phyloP scores from a whole-genome alignment of 139 green algal genomes.

The Closterium sp. region DNA sequence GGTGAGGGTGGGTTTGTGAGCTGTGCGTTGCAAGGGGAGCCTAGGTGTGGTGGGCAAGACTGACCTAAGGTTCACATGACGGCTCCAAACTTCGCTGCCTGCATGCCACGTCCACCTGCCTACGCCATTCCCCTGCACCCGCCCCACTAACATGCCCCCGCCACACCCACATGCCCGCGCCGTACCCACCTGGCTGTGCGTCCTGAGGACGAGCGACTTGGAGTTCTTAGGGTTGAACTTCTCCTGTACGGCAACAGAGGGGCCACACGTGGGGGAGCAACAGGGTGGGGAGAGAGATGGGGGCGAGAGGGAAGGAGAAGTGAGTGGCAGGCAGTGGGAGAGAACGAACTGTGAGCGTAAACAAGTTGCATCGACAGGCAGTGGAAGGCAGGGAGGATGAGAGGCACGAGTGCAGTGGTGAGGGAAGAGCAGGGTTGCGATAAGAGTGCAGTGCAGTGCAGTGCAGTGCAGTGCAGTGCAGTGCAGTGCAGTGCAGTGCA shows the following conservation, averaged over 20 bases:
- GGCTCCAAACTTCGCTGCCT: no score
- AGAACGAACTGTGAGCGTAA: background rate
- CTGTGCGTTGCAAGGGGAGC: no score
- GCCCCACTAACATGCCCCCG: no score
- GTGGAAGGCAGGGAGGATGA: background rate
- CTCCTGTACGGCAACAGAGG: background rate
- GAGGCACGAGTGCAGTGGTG: background rate
- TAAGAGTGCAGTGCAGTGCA: no score
- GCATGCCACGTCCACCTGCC: no score
- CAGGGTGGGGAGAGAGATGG: background rate
- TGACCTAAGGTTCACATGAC: no score
- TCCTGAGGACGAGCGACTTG: conserved; percentile 62
- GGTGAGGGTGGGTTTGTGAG: background rate
- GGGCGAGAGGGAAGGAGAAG: background rate
- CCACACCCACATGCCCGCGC: no score
- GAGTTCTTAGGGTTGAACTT: conserved; percentile 56
- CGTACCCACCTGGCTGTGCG: conserved; percentile 62
- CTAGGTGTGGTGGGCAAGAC: no score
- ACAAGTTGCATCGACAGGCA: background rate
- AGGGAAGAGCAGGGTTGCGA: background rate
- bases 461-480: no score
- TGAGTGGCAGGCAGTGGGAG: background rate
- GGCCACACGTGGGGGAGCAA: background rate
- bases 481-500: no score
- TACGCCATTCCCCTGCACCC: no score